Evolutionary conservation across 352 stramenopile species (phyloP), one percentile per base, ranked within the genome.

Genomic region (Hyaloperonospora arabidopsidis): DNA sequence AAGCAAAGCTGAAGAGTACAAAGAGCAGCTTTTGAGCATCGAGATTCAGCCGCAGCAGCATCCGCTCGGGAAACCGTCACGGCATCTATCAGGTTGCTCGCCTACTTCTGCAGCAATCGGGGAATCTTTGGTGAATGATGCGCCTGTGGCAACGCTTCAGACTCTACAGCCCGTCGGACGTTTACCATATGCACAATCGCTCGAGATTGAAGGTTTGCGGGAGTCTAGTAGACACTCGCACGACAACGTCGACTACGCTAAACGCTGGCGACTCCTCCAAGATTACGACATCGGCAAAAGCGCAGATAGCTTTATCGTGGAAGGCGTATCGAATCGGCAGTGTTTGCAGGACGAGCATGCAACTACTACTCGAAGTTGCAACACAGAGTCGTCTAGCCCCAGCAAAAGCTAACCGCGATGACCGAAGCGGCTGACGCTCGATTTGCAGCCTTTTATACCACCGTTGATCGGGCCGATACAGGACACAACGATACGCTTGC

Each of bases 181-280:
- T 1, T 56, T 92, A 49, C 82, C 79, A n/a, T 92, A 92, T 45
- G 82, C 82, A 7, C 78, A 85, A 32, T 85, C 65, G 12, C 69
- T 92, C 19, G 82, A 92, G 54, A 87, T 92, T 40, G 82, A 92
- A 65, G 82, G 82, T 0, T 28, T 92, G 10, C 79, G 82, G 2
- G 82, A 92, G 54, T 92, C 82, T 7, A 83, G 74, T 32, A 60
- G 63, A 41, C 70, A 75, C 35, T 64, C 67, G 15, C 51, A 71
- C 2, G 59, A 67, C 1, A 61, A 59, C 15, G 60, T 78, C 8
- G 65, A 74, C 45, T 80, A 80, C 56, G 72, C 72, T 8, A 68
- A 74, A 50, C 50, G 59, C 7, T 74, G 53, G 58, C 61, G 65
- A 17, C 29, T 69, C 19, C 38, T 72, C 8, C 56, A 63, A 38